Conservation (phyloP, 2,329 filamentous ascomycete genomes). For the Ophiosphaerella korrae region DNA sequence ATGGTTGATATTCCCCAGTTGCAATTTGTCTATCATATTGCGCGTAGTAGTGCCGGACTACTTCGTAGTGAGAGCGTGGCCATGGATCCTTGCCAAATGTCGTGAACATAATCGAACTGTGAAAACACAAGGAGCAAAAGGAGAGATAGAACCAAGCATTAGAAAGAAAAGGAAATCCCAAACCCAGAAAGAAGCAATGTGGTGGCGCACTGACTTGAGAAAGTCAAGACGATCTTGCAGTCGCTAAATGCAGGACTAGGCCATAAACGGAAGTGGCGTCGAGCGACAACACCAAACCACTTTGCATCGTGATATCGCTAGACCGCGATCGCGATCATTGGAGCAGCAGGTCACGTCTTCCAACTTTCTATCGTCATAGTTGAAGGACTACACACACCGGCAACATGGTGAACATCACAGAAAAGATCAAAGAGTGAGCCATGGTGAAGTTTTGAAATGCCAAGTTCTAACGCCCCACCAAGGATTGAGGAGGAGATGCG, state of each 20-base stretch:
- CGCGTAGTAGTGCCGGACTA: conserved; percentile 44
- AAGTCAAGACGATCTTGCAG: conserved; percentile 16
- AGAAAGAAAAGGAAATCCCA: conserved; percentile 6
- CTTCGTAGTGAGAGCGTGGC: conserved; percentile 42
- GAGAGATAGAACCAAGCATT: not conserved
- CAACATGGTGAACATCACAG: conserved; percentile 97
- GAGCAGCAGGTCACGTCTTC: no score
- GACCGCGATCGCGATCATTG: conserved; percentile 11
- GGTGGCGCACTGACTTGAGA: conserved; percentile 16
- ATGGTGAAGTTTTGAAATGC: conserved; percentile 32
- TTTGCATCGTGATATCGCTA: conserved; percentile 32
- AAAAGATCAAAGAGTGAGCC: conserved; percentile 97
- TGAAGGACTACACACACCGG: conserved; percentile 9
- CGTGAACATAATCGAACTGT: conserved; percentile 10
- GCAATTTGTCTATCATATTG: conserved; percentile 48
- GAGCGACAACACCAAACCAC: conserved; percentile 44
- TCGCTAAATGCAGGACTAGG: conserved; percentile 28
- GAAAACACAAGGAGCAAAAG: conserved; percentile 6
- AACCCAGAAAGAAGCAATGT: conserved; percentile 13
- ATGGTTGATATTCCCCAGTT: conserved; percentile 49
- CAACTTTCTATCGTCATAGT: no score
- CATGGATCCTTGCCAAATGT: conserved; percentile 21
- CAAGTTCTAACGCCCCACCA: conserved; percentile 52
- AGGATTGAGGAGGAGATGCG: conserved; percentile 99
- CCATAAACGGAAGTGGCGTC: conserved; percentile 13